These are phyloP conservation scores for Pythium volutum DNA, from an alignment of 352 stramenopile genomes.

Conservation along the genomic window DNA sequence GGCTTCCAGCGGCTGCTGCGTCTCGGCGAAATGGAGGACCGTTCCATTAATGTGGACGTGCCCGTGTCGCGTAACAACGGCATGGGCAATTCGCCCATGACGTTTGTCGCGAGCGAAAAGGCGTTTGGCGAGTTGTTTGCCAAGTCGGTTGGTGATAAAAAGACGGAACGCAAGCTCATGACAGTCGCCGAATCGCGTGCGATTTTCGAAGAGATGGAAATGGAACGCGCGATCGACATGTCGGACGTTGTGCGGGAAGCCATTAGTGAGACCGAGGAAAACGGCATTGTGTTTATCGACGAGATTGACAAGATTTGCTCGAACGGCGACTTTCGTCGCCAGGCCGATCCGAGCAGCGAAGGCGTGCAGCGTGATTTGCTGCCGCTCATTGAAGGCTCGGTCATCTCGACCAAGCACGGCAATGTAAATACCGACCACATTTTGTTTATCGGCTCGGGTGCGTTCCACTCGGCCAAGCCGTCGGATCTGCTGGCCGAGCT, in stretches of 20 bases:
- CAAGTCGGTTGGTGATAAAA: constrained; percentile 77
- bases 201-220: constrained; percentile 95
- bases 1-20: constrained; percentile 93
- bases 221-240: constrained; percentile 93
- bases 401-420: constrained; percentile 98
- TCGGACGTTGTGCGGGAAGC: constrained; percentile 83
- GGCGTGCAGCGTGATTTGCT: constrained; percentile 98
- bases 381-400: constrained; percentile 97
- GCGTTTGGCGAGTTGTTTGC: constrained; percentile 66
- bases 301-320: constrained; percentile 99
- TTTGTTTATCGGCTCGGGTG: constrained; percentile 97
- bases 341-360: constrained; percentile 96
- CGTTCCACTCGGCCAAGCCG: constrained; percentile 98
- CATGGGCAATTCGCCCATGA: constrained; percentile 60
- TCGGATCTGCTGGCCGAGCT: constrained; percentile 98
- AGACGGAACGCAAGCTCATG: constrained; percentile 91
- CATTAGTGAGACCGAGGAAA: constrained; percentile 95
- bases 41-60: constrained; percentile 76
- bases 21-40: constrained; percentile 77
- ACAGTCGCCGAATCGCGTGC: constrained; percentile 92
- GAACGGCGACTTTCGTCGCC: constrained; percentile 90
- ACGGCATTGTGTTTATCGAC: constrained; percentile 99
- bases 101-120: constrained; percentile 71
- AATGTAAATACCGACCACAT: constrained; percentile 99
- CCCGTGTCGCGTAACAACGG: constrained; percentile 46